Evolutionary conservation across 2,329 filamentous ascomycete species (phyloP), one percentile per base, ranked within the genome.

Genomic region (Ampelomyces quisqualis): DNA sequence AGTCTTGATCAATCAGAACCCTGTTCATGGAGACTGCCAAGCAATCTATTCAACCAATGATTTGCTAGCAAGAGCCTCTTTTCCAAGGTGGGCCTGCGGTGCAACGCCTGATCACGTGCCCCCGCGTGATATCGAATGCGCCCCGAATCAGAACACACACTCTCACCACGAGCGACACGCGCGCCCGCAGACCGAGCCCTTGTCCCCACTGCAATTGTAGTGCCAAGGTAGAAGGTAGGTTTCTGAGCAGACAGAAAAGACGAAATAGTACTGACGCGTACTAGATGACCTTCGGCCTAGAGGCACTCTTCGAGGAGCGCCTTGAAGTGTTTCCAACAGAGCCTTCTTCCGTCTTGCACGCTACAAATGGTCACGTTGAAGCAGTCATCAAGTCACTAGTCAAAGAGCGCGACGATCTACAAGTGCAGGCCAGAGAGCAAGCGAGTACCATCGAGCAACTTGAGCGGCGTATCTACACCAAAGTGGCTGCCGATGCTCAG

Each of bases 231-330:
- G n/a, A n/a, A n/a, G n/a, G n/a, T n/a, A n/a, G n/a, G n/a, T n/a
- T n/a, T n/a, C n/a, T n/a, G 9, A 28, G 3, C 6, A 28, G 13
- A 28, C n/a, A 28, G 6, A 13, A 31, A 17, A 3, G 3, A 5
- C 23, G 4, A 30, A 11, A 14, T 14, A 13, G 10, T n/a, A 33
- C 28, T 40, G 7, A 38, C 5, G 3, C 13, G 5, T 17, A 11
- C 4, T 13, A 49, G 40, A 47, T 43, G 46, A 47, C 34, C 37
- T 26, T 43, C 13, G 22, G 35, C 34, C 20, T 52, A 6, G 35
- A 49, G 14, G 18, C 36, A 10, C 38, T 47, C 18, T 49, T 43
- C 18, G 36, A 24, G 22, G 40, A 38, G 19, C n/a, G 27, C 10
- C 18, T 20, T 2, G 24, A 45, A 19, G 18, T 21, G 9, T 35